A percentile compares a stretch with the other conserved stretches of the same genome.
phyloP scores from a whole-genome alignment of 805 yeast species.

The Lipomyces sp. region DNA sequence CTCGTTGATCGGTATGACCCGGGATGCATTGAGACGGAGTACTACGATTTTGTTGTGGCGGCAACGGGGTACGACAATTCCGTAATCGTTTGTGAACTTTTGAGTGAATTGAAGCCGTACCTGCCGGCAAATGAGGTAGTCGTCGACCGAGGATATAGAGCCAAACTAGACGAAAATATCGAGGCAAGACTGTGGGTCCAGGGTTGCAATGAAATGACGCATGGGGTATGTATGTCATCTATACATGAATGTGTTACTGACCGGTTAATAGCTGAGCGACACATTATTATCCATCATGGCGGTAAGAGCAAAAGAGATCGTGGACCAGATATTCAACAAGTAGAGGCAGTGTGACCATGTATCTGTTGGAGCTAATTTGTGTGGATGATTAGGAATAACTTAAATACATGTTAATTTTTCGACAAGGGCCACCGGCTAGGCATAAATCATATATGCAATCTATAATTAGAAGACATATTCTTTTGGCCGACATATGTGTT shows the following conservation, averaged over 20 bases:
- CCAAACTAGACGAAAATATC: conserved; percentile 16
- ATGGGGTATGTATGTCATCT: conserved; percentile 25
- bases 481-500: no score
- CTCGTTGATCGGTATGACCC: conserved; percentile 4
- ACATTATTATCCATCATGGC: conserved; percentile 39
- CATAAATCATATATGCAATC: no score
- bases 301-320: conserved; percentile 35
- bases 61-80: conserved; percentile 38
- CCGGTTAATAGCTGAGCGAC: conserved; percentile 33
- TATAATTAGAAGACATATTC: no score
- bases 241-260: neutral
- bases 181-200: conserved; percentile 38
- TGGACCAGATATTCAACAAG: conserved; percentile 25
- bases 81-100: conserved; percentile 5
- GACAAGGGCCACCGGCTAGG: no score
- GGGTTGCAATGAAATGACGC: conserved; percentile 37
- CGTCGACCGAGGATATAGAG: conserved; percentile 31
- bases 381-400: no score
- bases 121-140: neutral
- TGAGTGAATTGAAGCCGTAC: conserved; percentile 13
- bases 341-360: neutral
- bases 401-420: no score
- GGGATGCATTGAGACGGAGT: neutral
- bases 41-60: conserved; percentile 36
- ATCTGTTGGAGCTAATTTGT: no score